phyloP scores from a whole-genome alignment of 805 yeast genomes.

The Ogataea philodendri region DNA sequence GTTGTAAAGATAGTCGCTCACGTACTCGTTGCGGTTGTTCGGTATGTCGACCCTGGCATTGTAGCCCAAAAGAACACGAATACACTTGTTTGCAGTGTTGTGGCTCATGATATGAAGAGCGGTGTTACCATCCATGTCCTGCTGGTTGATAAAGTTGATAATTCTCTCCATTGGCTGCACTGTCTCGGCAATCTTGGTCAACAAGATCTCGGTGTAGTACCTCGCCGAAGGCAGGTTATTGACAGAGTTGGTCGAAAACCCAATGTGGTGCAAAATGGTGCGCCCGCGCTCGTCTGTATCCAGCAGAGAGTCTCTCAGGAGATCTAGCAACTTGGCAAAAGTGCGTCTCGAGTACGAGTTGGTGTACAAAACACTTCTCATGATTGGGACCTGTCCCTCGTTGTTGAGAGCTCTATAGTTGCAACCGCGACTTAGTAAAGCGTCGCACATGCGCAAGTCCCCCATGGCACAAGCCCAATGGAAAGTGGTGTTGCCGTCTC shows the following conservation, averaged over 20 bases:
- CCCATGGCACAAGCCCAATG: conserved; percentile 99
- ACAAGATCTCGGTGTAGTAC: conserved; percentile 74
- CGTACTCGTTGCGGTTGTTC: conserved; percentile 45
- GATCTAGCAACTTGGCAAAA: conserved; percentile 73
- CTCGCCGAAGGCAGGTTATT: conserved; percentile 75
- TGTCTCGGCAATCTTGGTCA: conserved; percentile 66
- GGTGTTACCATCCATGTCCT: conserved; percentile 57
- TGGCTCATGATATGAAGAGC: conserved; percentile 51
- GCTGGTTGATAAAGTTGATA: conserved; percentile 53
- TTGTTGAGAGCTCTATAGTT: conserved; percentile 57
- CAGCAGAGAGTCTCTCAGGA: conserved; percentile 73
- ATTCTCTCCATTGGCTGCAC: conserved; percentile 60
- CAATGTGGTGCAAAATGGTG: conserved; percentile 85
- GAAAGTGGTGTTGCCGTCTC: conserved; percentile 90
- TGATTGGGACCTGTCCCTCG: conserved; percentile 82
- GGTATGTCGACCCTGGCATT: conserved; percentile 53
- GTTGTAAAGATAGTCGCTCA: conserved; percentile 38
- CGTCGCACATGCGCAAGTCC: conserved; percentile 69
- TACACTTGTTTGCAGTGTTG: conserved; percentile 44
- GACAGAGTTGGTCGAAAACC: conserved; percentile 62
- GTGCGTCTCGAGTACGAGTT: conserved; percentile 81
- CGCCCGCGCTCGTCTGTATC: conserved; percentile 71
- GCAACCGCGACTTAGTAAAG: conserved; percentile 75
- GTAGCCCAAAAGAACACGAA: conserved; percentile 43
- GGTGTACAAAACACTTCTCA: conserved; percentile 81